A percentile compares a stretch with the other conserved stretches of the same genome.
phyloP scores from a whole-genome alignment of 2,329 filamentous ascomycete genomes.

The Cercospora zeae-maydis region DNA sequence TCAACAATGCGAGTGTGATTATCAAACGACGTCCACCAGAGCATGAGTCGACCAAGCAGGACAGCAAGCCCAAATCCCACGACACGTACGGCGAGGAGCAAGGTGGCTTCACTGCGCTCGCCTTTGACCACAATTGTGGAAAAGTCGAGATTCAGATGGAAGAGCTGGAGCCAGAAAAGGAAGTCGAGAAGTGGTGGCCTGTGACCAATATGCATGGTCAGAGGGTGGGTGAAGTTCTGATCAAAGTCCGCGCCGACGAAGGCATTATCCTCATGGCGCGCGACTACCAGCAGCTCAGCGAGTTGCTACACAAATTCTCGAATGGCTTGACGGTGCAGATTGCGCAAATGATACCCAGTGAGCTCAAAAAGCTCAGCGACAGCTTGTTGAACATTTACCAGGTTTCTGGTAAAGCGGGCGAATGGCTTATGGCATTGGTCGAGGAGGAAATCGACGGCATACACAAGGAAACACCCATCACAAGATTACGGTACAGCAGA shows the following conservation, averaged over 20 bases:
- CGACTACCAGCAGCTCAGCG: constrained; percentile 79
- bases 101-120: constrained; percentile 45
- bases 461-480: constrained; percentile 73
- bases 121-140: constrained; percentile 55
- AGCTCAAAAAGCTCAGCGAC: constrained; percentile 77
- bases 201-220: constrained; percentile 74
- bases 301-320: constrained; percentile 79
- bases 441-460: constrained; percentile 97
- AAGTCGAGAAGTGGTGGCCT: constrained; percentile 81
- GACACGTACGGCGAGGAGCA: constrained; percentile 39
- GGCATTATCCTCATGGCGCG: constrained; percentile 80
- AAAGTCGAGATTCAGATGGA: constrained; percentile 79
- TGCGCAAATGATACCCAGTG: constrained; percentile 70
- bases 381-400: constrained; percentile 92
- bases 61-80: constrained; percentile 37
- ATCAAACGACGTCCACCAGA: constrained; percentile 59
- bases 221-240: constrained; percentile 74
- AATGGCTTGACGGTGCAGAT: constrained; percentile 82
- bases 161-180: constrained; percentile 70
- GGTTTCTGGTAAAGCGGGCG: constrained; percentile 74
- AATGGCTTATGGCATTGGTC: constrained; percentile 90
- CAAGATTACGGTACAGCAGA: constrained; percentile 60
- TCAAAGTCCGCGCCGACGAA: constrained; percentile 81
- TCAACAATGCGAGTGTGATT: constrained; percentile 67
- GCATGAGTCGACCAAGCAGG: constrained; percentile 33